Percentiles rank a stretch among this genome's conserved stretches.
Conservation (phyloP, 2,329 filamentous ascomycete species). For the Fonsecaea nubica region DNA sequence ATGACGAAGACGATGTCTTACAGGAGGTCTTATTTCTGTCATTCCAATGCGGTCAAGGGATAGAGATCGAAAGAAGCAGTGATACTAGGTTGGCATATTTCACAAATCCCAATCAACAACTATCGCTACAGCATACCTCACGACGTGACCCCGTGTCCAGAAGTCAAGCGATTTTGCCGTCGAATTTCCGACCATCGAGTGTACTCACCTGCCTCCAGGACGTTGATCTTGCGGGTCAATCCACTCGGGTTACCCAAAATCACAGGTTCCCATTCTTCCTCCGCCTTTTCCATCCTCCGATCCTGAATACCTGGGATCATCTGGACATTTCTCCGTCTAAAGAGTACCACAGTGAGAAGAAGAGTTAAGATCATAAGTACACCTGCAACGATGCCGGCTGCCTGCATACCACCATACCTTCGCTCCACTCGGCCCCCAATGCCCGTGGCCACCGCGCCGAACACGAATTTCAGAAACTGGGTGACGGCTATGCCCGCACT, state of each 20-base stretch:
- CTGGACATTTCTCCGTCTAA: conserved; percentile 69
- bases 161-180: conserved; percentile 60
- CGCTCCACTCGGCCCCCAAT: conserved; percentile 72
- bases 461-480: conserved; percentile 72
- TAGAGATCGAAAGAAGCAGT: background rate
- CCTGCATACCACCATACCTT: conserved; percentile 69
- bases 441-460: conserved; percentile 72
- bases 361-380: conserved; percentile 71
- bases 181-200: conserved; percentile 77
- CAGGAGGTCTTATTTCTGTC: background rate
- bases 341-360: conserved; percentile 66
- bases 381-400: conserved; percentile 71
- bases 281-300: conserved; percentile 1
- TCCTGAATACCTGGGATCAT: conserved; percentile 64
- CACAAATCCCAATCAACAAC: background rate
- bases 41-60: background rate
- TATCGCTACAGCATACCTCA: background rate
- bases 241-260: conserved; percentile 75
- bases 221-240: conserved; percentile 71
- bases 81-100: background rate
- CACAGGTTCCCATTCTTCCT: conserved; percentile 65
- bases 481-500: conserved; percentile 72
- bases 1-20: background rate
- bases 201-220: conserved; percentile 72
- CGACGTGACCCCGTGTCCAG: background rate